These are phyloP conservation scores for Artemisia tridentata DNA, from an alignment of 129 eudicot species.

Conservation along the genomic window DNA sequence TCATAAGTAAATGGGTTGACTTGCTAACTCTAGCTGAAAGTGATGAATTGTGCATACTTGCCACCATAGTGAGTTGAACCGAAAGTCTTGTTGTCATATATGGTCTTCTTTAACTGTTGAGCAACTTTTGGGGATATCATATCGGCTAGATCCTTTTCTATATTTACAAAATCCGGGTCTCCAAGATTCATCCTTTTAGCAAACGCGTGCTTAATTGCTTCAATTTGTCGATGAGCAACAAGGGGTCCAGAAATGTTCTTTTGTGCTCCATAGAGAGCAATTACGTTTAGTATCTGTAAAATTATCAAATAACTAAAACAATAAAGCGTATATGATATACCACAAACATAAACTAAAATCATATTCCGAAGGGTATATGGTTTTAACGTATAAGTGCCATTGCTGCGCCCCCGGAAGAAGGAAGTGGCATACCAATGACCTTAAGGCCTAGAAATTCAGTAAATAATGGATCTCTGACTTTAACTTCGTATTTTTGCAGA, in stretches of 20 bases:
- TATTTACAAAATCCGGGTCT: conserved; percentile 51
- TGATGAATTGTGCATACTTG: conserved; percentile 26
- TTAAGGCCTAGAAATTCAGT: conserved; percentile 35
- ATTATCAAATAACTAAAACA: background rate
- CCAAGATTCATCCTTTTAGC: conserved; percentile 50
- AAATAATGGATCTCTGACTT: conserved; percentile 38
- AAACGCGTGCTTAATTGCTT: conserved; percentile 48
- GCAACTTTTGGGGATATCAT: conserved; percentile 51
- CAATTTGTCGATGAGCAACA: conserved; percentile 39
- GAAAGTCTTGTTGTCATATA: conserved; percentile 46
- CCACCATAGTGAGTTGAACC: conserved; percentile 37
- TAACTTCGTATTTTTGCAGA: conserved; percentile 41
- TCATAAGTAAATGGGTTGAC: no score
- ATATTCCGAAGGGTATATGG: background rate
- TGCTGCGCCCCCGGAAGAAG: conserved; percentile 55
- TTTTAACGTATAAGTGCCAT: conserved; percentile 44
- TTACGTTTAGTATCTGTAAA: conserved; percentile 48
- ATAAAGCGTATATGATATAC: no score
- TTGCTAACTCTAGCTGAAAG: background rate
- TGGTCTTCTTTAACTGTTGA: conserved; percentile 35
- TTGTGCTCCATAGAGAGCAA: conserved; percentile 33
- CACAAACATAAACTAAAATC: background rate
- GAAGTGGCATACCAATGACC: conserved; percentile 52
- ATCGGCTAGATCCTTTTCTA: conserved; percentile 26
- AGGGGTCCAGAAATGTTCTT: conserved; percentile 29